These are phyloP conservation scores for Xylaria multiplex DNA, from an alignment of 2,329 filamentous ascomycete species.

Conservation along the genomic window DNA sequence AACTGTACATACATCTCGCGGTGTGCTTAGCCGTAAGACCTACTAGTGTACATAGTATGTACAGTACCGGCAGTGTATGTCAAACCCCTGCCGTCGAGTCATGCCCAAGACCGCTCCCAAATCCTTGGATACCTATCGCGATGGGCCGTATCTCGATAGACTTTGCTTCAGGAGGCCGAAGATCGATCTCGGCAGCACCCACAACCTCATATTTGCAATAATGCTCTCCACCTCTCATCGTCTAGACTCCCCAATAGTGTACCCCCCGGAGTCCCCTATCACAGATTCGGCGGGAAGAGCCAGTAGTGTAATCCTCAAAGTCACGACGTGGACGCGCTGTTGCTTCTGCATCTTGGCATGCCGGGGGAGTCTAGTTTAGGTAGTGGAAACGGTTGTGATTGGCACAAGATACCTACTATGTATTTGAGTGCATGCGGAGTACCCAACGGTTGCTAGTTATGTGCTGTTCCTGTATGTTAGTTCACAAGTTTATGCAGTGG, in stretches of 20 bases:
- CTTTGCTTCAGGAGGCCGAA: constrained; percentile 6
- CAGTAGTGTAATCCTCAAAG: constrained; percentile 4
- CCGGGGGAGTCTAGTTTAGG: constrained; percentile 22
- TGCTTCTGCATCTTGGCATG: constrained; percentile 24
- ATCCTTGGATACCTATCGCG: background rate
- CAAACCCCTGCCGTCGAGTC: constrained; percentile 8
- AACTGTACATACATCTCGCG: constrained; percentile 1
- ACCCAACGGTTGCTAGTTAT: constrained; percentile 12
- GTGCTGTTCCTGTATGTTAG: background rate
- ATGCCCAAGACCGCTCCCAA: background rate
- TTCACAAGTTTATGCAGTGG: background rate
- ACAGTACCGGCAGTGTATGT: background rate
- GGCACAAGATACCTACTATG: constrained; percentile 3
- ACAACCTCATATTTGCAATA: constrained; percentile 27
- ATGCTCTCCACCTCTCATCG: constrained; percentile 8
- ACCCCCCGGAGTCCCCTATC: constrained; percentile 2
- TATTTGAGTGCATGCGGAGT: constrained; percentile 16
- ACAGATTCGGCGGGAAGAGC: constrained; percentile 3
- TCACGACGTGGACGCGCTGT: constrained; percentile 4
- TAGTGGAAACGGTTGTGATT: constrained; percentile 15
- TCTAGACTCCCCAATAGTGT: background rate
- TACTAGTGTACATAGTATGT: background rate
- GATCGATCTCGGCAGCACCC: constrained; percentile 34
- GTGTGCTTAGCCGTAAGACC: background rate
- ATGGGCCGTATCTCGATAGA: constrained; percentile 23